Evolutionary conservation across 768 basidiomycete genomes (phyloP).

Genomic region (Boletus huronensis): DNA sequence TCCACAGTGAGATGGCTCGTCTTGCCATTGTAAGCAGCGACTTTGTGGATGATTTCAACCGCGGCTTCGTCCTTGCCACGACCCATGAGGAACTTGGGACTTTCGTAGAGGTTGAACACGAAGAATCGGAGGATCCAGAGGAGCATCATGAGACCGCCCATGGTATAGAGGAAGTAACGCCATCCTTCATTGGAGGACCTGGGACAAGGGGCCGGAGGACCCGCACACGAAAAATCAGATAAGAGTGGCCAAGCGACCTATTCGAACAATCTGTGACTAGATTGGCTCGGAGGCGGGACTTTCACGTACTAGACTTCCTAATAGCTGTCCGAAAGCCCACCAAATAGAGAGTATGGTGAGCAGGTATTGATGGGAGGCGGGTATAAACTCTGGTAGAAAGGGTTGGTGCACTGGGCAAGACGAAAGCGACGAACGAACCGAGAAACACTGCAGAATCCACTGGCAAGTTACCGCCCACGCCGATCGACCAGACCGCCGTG

Average conservation of each 20-base stretch:
- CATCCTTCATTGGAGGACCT: slow-evolving; percentile 62
- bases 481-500: slow-evolving; percentile 57
- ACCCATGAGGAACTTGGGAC: slow-evolving; percentile 70
- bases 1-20: slow-evolving; percentile 42
- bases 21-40: slow-evolving; percentile 60
- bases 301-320: slow-evolving; percentile 46
- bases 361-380: slow-evolving; percentile 70
- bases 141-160: slow-evolving; percentile 68
- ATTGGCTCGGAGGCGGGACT: neutral
- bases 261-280: neutral
- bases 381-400: slow-evolving; percentile 53
- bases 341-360: slow-evolving; percentile 72
- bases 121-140: slow-evolving; percentile 63
- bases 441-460: slow-evolving; percentile 77
- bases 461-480: slow-evolving; percentile 70
- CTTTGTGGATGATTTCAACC: slow-evolving; percentile 55
- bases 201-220: slow-evolving; percentile 37
- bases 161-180: slow-evolving; percentile 70
- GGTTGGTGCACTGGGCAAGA: neutral
- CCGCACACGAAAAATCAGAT: slow-evolving; percentile 60
- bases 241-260: slow-evolving; percentile 73
- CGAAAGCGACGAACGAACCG: slow-evolving; percentile 37
- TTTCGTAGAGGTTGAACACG: slow-evolving; percentile 64
- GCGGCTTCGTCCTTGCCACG: slow-evolving; percentile 61
- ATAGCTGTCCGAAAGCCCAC: slow-evolving; percentile 76